Evolutionary conservation across 129 eudicot genomes (phyloP).

Genomic region (Saussurea involucrata): DNA sequence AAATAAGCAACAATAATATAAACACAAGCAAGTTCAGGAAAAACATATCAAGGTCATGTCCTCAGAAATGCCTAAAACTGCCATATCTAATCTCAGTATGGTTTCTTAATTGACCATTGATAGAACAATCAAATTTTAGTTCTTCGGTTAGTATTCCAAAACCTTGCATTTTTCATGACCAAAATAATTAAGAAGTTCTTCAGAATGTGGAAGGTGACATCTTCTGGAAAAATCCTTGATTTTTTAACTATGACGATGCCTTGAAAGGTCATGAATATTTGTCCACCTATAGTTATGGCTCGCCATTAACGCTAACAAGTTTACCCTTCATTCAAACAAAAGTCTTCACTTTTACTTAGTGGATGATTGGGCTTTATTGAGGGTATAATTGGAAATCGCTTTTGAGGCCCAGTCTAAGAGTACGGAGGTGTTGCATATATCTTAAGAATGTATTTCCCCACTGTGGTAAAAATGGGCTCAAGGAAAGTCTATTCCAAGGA

Average conservation of each 20-base stretch:
- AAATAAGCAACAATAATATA: too few relatives aligned
- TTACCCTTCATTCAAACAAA: background rate
- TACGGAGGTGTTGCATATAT: too few relatives aligned
- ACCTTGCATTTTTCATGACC: background rate
- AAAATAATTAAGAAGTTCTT: background rate
- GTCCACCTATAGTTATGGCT: background rate
- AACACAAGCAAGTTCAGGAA: too few relatives aligned
- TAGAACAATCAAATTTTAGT: background rate
- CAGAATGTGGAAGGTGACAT: background rate
- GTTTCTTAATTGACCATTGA: background rate
- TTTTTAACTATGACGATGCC: background rate
- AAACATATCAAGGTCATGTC: too few relatives aligned
- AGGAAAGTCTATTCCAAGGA: background rate
- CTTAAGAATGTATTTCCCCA: background rate
- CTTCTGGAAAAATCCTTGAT: background rate
- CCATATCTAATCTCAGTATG: too few relatives aligned
- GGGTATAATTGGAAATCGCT: background rate
- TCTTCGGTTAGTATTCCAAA: background rate
- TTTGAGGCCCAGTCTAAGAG: background rate
- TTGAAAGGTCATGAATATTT: background rate
- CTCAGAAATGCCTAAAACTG: too few relatives aligned
- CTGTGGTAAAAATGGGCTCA: background rate
- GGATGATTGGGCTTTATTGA: background rate
- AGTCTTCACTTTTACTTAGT: background rate
- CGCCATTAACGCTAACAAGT: background rate